These are phyloP conservation scores for Agapanthus africanus DNA, from an alignment of 106 monocot species.

Conservation along the genomic window DNA sequence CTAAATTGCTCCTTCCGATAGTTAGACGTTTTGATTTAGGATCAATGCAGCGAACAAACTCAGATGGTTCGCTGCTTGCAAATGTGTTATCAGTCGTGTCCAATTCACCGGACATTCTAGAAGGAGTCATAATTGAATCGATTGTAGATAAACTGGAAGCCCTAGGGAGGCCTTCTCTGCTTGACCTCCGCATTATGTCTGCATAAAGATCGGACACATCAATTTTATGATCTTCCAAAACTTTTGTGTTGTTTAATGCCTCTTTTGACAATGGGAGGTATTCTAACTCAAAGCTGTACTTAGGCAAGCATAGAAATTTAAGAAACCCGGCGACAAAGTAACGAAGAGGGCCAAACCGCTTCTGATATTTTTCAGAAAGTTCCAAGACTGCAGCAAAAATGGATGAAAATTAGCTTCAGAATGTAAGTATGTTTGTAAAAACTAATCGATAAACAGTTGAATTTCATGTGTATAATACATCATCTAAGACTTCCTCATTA, in stretches of 20 bases:
- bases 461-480: too few species aligned
- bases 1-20: slow-evolving; percentile 50
- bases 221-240: slow-evolving; percentile 17
- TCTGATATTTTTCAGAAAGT: slow-evolving; percentile 92
- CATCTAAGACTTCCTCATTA: too few species aligned
- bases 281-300: slow-evolving; percentile 86
- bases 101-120: slow-evolving; percentile 52
- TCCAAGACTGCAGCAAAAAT: slow-evolving; percentile 70
- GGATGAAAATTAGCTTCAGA: slow-evolving; percentile 12
- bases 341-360: slow-evolving; percentile 88
- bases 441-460: too few species aligned
- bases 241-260: slow-evolving; percentile 18
- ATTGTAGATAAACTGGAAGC: slow-evolving; percentile 75
- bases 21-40: slow-evolving; percentile 80
- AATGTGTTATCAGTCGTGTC: slow-evolving; percentile 46
- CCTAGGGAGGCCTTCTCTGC: slow-evolving; percentile 40
- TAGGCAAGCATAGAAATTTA: slow-evolving; percentile 85
- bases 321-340: slow-evolving; percentile 84
- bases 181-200: slow-evolving; percentile 37
- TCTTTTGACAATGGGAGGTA: slow-evolving; percentile 62
- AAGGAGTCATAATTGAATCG: slow-evolving; percentile 74
- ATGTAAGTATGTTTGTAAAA: too few species aligned
- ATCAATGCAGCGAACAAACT: slow-evolving; percentile 80
- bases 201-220: slow-evolving; percentile 29
- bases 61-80: slow-evolving; percentile 83